Conservation (phyloP, 805 yeast genomes). For the Barnettozyma salicaria region DNA sequence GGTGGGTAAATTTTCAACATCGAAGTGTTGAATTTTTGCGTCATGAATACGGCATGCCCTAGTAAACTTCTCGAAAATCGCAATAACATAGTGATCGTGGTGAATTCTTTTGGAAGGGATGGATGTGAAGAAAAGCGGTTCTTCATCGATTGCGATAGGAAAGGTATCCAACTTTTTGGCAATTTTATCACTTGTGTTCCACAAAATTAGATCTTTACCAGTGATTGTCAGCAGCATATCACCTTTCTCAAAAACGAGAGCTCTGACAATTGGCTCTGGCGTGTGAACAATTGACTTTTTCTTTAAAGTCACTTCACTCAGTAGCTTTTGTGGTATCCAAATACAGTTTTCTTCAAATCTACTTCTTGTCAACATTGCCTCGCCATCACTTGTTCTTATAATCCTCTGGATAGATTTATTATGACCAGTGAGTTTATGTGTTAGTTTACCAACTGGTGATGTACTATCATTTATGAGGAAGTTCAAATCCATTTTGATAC, state of each 20-base stretch:
- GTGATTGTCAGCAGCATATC: constrained; percentile 39
- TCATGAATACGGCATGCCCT: constrained; percentile 36
- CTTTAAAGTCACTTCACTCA: constrained; percentile 30
- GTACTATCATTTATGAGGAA: constrained; percentile 18
- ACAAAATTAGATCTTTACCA: constrained; percentile 44
- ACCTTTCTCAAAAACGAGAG: constrained; percentile 46
- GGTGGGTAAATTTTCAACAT: constrained; percentile 36
- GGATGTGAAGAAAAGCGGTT: constrained; percentile 29
- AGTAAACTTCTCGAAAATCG: constrained; percentile 38
- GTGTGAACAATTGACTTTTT: constrained; percentile 39
- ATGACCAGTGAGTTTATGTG: constrained; percentile 76
- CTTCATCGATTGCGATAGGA: constrained; percentile 10
- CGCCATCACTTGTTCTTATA: constrained; percentile 61
- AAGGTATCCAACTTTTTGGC: constrained; percentile 19
- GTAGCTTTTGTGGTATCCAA: constrained; percentile 45
- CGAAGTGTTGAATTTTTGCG: constrained; percentile 26
- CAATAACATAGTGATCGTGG: constrained; percentile 41
- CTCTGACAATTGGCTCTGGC: constrained; percentile 39
- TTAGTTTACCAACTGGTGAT: constrained; percentile 26
- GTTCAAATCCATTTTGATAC: constrained; percentile 26
- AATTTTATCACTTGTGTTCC: constrained; percentile 45
- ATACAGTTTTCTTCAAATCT: constrained; percentile 57
- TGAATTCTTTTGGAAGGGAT: constrained; percentile 31
- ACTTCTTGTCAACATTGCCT: constrained; percentile 50
- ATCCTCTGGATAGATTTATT: constrained; percentile 68